Evolutionary conservation across 371 early-diverging fungal genomes (phyloP), one percentile per base, ranked within the genome.

Genomic region (Circinella umbellata): DNA sequence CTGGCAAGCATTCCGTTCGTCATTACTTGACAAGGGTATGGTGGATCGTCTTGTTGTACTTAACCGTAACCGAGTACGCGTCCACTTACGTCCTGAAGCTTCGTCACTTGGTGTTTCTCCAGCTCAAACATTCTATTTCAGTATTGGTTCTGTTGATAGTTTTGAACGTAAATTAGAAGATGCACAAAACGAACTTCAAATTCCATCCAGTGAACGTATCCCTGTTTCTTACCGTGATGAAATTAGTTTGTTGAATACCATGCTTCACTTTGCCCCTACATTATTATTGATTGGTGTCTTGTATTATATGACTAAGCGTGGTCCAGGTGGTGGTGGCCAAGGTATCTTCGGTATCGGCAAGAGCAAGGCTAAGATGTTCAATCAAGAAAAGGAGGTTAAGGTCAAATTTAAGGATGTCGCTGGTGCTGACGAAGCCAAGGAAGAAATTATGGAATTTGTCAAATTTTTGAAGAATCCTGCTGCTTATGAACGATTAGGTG

Each of bases 391-490:
- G 6, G 94, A 95, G 57, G 93, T 98, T 65, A 89, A 95, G 69
- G 94, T 98, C 70, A 94, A 94, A 75, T 99, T 99, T 84, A 98
- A 98, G 87, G 99, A 99, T 83, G 99, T 99, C 0, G 99, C 99
- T 8, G 99, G 99, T 37, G 95, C 99, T 83, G 99, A 99, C 80
- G 95, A 96, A 78, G 99, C 99, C 70, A 99, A 99, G 82, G 95
- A 97, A 69, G 99, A 99, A 83, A 99, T 99, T 68, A 99, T 99
- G 97, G 99, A 99, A 86, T 98, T 99, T 92, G 99, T 99, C 65
- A 99, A 99, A 81, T 98, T 99, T 77, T 84, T 99, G 66, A 99
- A 99, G 81, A 94, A 99, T 76, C 99, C 99, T 11, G 91, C 86
- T 42, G 82, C 89, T n/a, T 99, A 97, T 82, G 97, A 98, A 76